Conservation (phyloP, 768 basidiomycete species). For the Tulasnella sp. region DNA sequence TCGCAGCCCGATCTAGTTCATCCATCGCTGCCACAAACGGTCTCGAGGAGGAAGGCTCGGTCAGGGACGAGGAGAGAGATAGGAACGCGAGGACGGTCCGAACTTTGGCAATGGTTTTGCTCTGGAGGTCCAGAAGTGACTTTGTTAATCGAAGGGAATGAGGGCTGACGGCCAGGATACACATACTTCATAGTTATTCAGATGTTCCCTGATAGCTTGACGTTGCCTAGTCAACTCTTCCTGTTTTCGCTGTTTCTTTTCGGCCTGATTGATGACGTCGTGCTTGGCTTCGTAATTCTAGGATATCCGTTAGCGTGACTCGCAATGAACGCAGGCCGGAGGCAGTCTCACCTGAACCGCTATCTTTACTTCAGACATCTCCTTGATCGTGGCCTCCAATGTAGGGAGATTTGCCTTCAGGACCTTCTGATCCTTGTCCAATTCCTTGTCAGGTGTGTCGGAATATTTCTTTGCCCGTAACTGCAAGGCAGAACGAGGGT, state of each 20-base stretch:
- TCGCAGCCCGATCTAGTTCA: conserved; percentile 42
- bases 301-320: conserved; percentile 48
- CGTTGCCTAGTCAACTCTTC: background rate
- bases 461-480: conserved; percentile 64
- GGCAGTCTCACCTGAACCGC: conserved; percentile 28
- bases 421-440: conserved; percentile 82
- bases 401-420: conserved; percentile 59
- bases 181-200: conserved; percentile 5
- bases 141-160: no score
- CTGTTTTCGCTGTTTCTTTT: conserved; percentile 2
- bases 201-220: background rate
- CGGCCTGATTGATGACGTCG: background rate
- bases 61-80: conserved; percentile 12
- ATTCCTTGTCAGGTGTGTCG: conserved; percentile 51
- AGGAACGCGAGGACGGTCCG: conserved; percentile 13
- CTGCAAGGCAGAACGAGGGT: conserved; percentile 33
- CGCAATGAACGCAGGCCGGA: conserved; percentile 44
- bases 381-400: conserved; percentile 70
- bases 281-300: conserved; percentile 26
- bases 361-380: conserved; percentile 75
- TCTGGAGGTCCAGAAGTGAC: background rate
- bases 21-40: conserved; percentile 21
- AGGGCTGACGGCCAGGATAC: no score
- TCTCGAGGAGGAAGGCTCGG: conserved; percentile 4
- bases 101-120: background rate